Percentiles rank a stretch among this genome's conserved stretches.
Evolutionary conservation across 257 asterid genomes (phyloP).

Genomic region (Solanum chmielewskii): DNA sequence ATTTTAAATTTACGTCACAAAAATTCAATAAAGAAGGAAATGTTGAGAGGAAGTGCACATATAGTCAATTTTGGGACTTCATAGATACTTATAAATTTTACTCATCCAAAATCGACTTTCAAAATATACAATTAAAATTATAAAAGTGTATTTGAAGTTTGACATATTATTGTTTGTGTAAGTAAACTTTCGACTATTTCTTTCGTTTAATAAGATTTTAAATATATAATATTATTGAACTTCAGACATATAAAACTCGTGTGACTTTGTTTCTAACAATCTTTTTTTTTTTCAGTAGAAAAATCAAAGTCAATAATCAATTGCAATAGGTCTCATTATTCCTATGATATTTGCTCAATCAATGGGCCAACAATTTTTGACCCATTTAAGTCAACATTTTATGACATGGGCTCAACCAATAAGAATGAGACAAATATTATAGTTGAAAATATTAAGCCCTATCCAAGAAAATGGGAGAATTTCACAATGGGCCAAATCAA

Average conservation of each 20-base stretch:
- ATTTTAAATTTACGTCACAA: neutral
- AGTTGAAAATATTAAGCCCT: conserved; percentile 4
- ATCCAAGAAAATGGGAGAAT: conserved; percentile 6
- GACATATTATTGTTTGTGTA: neutral
- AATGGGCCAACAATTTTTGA: neutral
- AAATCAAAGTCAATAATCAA: neutral
- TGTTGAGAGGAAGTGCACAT: neutral
- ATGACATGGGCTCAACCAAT: neutral
- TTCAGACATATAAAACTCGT: neutral
- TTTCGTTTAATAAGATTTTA: too few species aligned
- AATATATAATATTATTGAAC: neutral
- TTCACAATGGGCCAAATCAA: neutral
- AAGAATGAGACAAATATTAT: neutral
- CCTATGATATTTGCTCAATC: conserved; percentile 4
- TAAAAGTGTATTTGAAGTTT: neutral
- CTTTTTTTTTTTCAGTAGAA: neutral
- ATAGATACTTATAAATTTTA: neutral
- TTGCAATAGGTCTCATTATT: neutral
- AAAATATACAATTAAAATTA: neutral
- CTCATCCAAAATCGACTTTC: neutral
- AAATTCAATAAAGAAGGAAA: neutral
- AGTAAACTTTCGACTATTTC: neutral
- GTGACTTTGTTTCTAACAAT: neutral
- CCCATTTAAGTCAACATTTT: neutral
- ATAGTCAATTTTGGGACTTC: too few species aligned